Base-by-base conservation (phyloP, 139 green algal species). In the Ettlia oleoabundans region DNA sequence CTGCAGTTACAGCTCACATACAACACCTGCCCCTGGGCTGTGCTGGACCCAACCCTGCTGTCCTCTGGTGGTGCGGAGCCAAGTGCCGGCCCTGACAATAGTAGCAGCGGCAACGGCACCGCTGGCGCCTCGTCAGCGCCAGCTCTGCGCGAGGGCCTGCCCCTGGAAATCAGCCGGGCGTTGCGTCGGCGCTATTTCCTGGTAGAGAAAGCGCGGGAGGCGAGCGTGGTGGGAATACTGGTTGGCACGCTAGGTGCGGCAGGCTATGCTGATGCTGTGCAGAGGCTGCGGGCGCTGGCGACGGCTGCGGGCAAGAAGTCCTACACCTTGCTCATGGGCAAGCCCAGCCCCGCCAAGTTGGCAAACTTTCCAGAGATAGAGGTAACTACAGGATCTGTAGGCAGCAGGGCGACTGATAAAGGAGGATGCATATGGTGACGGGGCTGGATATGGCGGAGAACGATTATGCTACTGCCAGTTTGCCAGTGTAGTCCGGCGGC, bases 301-400 rank as follows among this genome's bases (percentile, higher is more conserved):
- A 73, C 81, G 32, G 68, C 61, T 28, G 93, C 95, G 0, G 95
- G 91, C 70, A 98, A 98, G 87, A 95, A 94, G 81, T 89, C 88
- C 0, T 98, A 98, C 90, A 97, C 93, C 18, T 69, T 98, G 37
- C 86, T 98, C 10, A 93, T 98, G 85, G 96, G 96, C 33, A 97
- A 96, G 80, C 94, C 94, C 58, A 98, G 87, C 80, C 95, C 96
- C 18, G 92, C 93, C 74, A 99, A 99, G 91, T 91, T 99, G 75
- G 96, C 95, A 65, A 99, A 99, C 84, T 99, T 98, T 77, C 95
- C 95, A 8, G 96, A 99, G 86, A 88, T 95, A n/a, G 90, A 94
- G n/a, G 85, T 88, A 32, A 91, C 85, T 43, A 1, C 24, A 28
- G 38, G 3, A 4, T 37, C 6, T n/a, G 55, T 65, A 22, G 55